Conservation (phyloP, 495 filamentous ascomycete genomes). For the Penicillium bialowiezense region DNA sequence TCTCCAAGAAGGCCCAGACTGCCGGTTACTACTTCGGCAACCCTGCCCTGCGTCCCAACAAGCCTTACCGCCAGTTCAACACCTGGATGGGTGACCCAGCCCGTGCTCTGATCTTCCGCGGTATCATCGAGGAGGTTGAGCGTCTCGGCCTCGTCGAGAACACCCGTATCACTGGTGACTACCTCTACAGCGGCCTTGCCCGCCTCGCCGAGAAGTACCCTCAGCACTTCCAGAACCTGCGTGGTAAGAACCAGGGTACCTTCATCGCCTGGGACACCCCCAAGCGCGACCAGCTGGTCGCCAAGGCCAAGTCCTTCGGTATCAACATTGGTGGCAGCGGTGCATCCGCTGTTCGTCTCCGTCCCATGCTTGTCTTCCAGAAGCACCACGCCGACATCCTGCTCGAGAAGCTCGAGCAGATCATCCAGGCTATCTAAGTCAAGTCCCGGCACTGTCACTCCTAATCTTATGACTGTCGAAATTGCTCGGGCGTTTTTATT, state of each 20-base stretch:
- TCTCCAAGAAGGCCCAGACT: slow-evolving; percentile 98
- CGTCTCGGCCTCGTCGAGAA: slow-evolving; percentile 73
- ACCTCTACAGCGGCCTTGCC: slow-evolving; percentile 73
- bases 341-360: slow-evolving; percentile 71
- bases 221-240: slow-evolving; percentile 79
- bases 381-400: slow-evolving; percentile 78
- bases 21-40: slow-evolving; percentile 96
- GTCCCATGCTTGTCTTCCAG: slow-evolving; percentile 97
- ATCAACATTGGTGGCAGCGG: slow-evolving; percentile 94
- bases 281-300: slow-evolving; percentile 78
- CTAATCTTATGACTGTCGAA: slow-evolving; percentile 8
- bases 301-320: slow-evolving; percentile 68
- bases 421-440: slow-evolving; percentile 57
- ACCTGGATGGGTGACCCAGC: slow-evolving; percentile 99
- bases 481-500: slow-evolving; percentile 8
- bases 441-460: slow-evolving; percentile 1
- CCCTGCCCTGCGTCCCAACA: slow-evolving; percentile 85
- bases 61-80: slow-evolving; percentile 99
- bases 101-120: slow-evolving; percentile 84
- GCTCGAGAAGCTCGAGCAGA: slow-evolving; percentile 71
- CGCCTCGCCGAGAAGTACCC: slow-evolving; percentile 72
- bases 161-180: slow-evolving; percentile 78
- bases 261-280: slow-evolving; percentile 97
- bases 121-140: slow-evolving; percentile 88
- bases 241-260: slow-evolving; percentile 92